Percentiles rank a stretch among this genome's conserved stretches.
Conservation (phyloP, 768 basidiomycete species). For the Epithele typhae region DNA sequence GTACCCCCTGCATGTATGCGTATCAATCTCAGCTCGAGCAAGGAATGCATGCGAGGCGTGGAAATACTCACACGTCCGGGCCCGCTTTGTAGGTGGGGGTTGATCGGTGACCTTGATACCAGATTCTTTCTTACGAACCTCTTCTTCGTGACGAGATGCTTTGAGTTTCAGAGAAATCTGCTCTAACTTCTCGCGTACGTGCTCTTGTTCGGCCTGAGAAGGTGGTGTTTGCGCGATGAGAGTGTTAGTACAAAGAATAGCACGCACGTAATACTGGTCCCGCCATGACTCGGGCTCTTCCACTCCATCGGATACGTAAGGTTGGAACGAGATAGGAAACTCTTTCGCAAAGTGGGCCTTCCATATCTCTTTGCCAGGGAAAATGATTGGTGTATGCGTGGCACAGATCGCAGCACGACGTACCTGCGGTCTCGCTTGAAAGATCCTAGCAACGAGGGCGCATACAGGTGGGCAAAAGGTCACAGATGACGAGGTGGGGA, state of each 20-base stretch:
- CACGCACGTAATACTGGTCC: slow-evolving; percentile 60
- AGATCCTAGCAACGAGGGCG: too few species aligned
- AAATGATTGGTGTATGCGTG: too few species aligned
- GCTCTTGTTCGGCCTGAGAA: slow-evolving; percentile 47
- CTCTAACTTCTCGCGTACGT: slow-evolving; percentile 49
- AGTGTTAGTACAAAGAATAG: not conserved
- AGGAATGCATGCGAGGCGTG: slow-evolving; percentile 1
- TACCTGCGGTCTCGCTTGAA: slow-evolving; percentile 52
- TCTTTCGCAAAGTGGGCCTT: slow-evolving; percentile 55
- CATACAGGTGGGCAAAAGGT: too few species aligned
- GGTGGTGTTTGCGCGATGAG: not conserved
- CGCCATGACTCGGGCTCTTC: slow-evolving; percentile 61
- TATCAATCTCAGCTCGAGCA: too few species aligned
- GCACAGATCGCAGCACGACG: slow-evolving; percentile 7
- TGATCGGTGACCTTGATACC: slow-evolving; percentile 73
- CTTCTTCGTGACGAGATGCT: slow-evolving; percentile 61
- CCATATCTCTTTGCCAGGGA: slow-evolving; percentile 53
- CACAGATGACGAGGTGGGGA: not conserved
- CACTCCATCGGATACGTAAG: slow-evolving; percentile 36
- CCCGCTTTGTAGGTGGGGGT: slow-evolving; percentile 62
- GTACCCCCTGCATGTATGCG: slow-evolving; percentile 31
- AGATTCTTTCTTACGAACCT: slow-evolving; percentile 71
- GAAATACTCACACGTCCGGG: slow-evolving; percentile 24
- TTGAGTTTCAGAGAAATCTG: slow-evolving; percentile 6
- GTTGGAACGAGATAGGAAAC: slow-evolving; percentile 51